Percentiles rank a stretch among this genome's conserved stretches.
Conservation (phyloP, 495 filamentous ascomycete genomes). For the Tetracladium marchalianum region DNA sequence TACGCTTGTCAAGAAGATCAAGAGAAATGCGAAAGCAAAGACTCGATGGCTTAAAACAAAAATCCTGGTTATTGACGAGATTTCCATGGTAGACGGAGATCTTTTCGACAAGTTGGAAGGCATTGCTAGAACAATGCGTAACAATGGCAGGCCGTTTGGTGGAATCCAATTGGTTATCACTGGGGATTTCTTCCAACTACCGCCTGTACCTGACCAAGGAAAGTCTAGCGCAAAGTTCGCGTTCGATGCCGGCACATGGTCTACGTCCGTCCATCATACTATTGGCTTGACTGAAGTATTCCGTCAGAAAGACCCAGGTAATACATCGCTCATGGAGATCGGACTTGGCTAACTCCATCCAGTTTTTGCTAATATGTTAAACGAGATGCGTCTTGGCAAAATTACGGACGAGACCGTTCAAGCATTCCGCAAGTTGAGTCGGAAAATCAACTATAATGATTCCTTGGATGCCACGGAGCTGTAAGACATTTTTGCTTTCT, state of each 20-base stretch:
- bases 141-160: conserved; percentile 87
- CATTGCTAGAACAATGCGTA: conserved; percentile 69
- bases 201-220: conserved; percentile 71
- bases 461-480: conserved; percentile 83
- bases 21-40: conserved; percentile 76
- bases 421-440: conserved; percentile 59
- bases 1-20: conserved; percentile 84
- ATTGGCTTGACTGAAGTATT: conserved; percentile 94
- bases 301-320: conserved; percentile 84
- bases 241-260: conserved; percentile 88
- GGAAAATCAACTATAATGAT: conserved; percentile 63
- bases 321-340: conserved; percentile 16
- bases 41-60: conserved; percentile 82
- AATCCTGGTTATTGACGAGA: conserved; percentile 83
- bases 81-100: conserved; percentile 97
- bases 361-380: conserved; percentile 90
- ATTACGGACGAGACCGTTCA: conserved; percentile 58
- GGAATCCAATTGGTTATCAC: conserved; percentile 95
- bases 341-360: background rate
- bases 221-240: conserved; percentile 71
- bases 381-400: conserved; percentile 89
- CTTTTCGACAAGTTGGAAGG: conserved; percentile 92
- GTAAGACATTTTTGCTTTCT: conserved; percentile 30
- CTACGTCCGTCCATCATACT: conserved; percentile 85
- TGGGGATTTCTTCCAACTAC: conserved; percentile 95